Conservation (phyloP, 1,284 basidiomycete genomes). For the Melampsora larici-populina region DNA sequence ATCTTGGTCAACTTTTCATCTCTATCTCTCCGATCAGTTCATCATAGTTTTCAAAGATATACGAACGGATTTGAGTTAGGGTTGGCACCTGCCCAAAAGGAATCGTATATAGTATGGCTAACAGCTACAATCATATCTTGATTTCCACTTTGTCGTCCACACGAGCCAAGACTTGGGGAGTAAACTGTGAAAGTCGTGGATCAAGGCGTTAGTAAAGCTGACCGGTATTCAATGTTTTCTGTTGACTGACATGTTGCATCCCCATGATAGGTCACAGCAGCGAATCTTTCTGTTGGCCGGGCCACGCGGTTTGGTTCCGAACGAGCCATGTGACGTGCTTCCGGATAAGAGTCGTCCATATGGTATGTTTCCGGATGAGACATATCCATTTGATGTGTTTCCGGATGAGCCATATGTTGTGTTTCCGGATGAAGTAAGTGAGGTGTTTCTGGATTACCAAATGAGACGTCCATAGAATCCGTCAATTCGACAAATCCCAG, state of each 20-base stretch:
- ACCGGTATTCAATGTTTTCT: neutral
- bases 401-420: too few species aligned
- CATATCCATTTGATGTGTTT: too few species aligned
- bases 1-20: too few species aligned
- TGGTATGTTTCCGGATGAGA: too few species aligned
- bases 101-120: slow-evolving; percentile 62
- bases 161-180: slow-evolving; percentile 64
- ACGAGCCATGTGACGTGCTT: neutral
- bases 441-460: too few species aligned
- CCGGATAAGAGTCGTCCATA: too few species aligned
- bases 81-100: slow-evolving; percentile 59
- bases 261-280: slow-evolving; percentile 1
- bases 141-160: slow-evolving; percentile 63
- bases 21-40: too few species aligned
- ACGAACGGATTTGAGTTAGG: slow-evolving; percentile 63
- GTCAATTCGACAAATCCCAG: too few species aligned
- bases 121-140: slow-evolving; percentile 64
- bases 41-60: neutral
- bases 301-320: neutral
- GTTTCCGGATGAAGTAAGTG: too few species aligned
- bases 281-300: neutral
- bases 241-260: neutral
- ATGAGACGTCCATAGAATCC: too few species aligned
- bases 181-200: slow-evolving; percentile 52
- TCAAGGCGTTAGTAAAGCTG: neutral